phyloP scores from a whole-genome alignment of 805 yeast genomes.

The Diddensiella transvaalensis region DNA sequence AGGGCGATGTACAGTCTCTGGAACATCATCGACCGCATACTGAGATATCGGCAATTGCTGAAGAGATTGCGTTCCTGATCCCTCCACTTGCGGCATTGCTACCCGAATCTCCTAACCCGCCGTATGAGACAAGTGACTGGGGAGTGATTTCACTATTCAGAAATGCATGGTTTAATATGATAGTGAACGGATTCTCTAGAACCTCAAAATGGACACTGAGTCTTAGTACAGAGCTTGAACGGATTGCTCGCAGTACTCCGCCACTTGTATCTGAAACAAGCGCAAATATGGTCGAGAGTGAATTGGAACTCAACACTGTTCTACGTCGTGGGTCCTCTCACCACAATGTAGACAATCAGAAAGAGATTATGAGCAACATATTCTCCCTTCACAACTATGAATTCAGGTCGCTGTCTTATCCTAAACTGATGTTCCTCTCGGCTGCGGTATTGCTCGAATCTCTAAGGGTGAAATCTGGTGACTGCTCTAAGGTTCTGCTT shows the following conservation, averaged over 20 bases:
- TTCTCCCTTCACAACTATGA: slow-evolving; percentile 50
- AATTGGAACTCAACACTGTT: slow-evolving; percentile 87
- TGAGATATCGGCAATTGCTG: slow-evolving; percentile 45
- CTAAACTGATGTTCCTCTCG: slow-evolving; percentile 83
- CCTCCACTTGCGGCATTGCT: slow-evolving; percentile 72
- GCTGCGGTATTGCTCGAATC: slow-evolving; percentile 77
- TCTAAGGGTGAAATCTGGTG: slow-evolving; percentile 73
- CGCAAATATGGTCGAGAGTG: slow-evolving; percentile 82
- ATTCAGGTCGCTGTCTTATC: slow-evolving; percentile 54
- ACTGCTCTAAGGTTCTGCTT: slow-evolving; percentile 68
- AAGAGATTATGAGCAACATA: slow-evolving; percentile 35
- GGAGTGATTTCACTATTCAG: slow-evolving; percentile 60
- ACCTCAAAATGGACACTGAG: slow-evolving; percentile 51
- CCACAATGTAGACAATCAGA: slow-evolving; percentile 72
- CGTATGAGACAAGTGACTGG: slow-evolving; percentile 45
- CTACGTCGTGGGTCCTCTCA: slow-evolving; percentile 86
- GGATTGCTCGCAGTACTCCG: slow-evolving; percentile 83
- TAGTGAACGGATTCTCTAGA: slow-evolving; percentile 71
- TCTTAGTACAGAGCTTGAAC: slow-evolving; percentile 48
- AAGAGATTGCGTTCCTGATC: slow-evolving; percentile 59
- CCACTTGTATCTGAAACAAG: slow-evolving; percentile 80
- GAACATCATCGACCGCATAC: slow-evolving; percentile 73
- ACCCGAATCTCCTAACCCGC: slow-evolving; percentile 52
- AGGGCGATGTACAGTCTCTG: slow-evolving; percentile 72
- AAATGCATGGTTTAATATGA: slow-evolving; percentile 92